Evolutionary conservation across 2,329 filamentous ascomycete genomes (phyloP), one percentile per base, ranked within the genome.

Genomic region (Diaporthe caulivora): DNA sequence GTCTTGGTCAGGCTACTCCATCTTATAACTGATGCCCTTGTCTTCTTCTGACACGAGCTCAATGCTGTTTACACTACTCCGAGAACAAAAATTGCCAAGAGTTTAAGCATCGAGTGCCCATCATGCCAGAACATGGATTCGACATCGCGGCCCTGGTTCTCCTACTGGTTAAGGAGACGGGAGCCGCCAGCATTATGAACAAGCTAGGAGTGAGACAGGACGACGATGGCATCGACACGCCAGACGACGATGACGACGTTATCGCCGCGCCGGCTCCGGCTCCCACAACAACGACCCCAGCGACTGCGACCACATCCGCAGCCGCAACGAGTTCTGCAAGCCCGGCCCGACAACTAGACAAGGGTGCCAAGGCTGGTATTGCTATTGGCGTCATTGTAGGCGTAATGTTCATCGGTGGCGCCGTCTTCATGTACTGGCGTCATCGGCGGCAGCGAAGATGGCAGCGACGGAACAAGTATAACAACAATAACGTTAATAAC

Each of bases 341-440:
- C 18, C 21, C 37, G 29, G 21, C 42, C 18, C 47, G 53, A 9
- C n/a, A n/a, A 71, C 44, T 71, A 31, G 68, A 62, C 40, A 40
- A 31, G 9, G 42, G 24, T 1, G 17, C 54, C 54, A 70, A 70
- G 42, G 40, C 26, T 24, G 68, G 53, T 5, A 70, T 70, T 13
- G 68, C 68, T n/a, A 58, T 71, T n/a, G 68, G 53, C 24, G 55
- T 58, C 18, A 71, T 71, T 37, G n/a, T 71, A 18, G 31, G 31
- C 11, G 40, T 58, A 2, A 47, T 62, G 17, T 58, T 60, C 31
- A 31, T 71, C 2, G 68, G 42, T 2, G 54, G 37, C n/a, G 42
- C 18, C 21, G 37, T 62, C 5, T 71, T 71, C 15, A 49, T 71
- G 68, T 71, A 60, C 68, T 44, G 54, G 42, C 21, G 70, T 10